Evolutionary conservation across 176 grass and related monocot species (phyloP).

Genomic region (Rhynchospora pubera): DNA sequence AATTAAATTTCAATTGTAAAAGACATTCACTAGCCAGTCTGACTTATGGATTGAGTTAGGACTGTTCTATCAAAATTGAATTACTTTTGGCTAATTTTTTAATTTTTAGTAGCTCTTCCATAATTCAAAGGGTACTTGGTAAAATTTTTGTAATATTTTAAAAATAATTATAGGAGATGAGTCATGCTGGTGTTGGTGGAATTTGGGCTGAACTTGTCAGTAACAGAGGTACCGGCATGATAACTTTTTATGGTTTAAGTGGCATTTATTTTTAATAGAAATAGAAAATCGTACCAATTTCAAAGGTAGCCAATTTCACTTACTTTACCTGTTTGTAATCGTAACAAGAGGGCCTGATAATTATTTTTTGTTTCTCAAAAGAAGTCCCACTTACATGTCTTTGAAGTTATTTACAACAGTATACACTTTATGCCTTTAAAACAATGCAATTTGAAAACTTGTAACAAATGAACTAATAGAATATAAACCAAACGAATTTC

Average conservation of each 20-base stretch:
- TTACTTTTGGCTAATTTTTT: neutral
- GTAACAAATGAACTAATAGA: neutral
- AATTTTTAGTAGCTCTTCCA: neutral
- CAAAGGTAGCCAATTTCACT: too few species aligned
- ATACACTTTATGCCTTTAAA: neutral
- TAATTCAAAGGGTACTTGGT: neutral
- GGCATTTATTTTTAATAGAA: neutral
- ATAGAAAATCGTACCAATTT: neutral
- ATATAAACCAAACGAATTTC: neutral
- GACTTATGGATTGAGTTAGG: neutral
- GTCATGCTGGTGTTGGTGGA: constrained; percentile 93
- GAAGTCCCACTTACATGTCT: neutral
- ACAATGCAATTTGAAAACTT: neutral
- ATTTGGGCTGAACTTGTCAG: constrained; percentile 92
- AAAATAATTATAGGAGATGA: constrained; percentile 63
- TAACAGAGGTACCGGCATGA: constrained; percentile 60
- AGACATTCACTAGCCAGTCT: neutral
- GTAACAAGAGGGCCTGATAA: neutral
- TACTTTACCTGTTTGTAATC: neutral
- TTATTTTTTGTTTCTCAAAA: neutral
- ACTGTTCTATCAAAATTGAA: neutral
- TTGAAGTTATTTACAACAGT: neutral
- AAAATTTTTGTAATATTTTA: neutral
- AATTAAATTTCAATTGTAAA: neutral
- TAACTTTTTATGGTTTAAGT: constrained; percentile 13